These are phyloP conservation scores for Claviceps maximensis DNA, from an alignment of 2,329 filamentous ascomycete genomes.

Conservation along the genomic window DNA sequence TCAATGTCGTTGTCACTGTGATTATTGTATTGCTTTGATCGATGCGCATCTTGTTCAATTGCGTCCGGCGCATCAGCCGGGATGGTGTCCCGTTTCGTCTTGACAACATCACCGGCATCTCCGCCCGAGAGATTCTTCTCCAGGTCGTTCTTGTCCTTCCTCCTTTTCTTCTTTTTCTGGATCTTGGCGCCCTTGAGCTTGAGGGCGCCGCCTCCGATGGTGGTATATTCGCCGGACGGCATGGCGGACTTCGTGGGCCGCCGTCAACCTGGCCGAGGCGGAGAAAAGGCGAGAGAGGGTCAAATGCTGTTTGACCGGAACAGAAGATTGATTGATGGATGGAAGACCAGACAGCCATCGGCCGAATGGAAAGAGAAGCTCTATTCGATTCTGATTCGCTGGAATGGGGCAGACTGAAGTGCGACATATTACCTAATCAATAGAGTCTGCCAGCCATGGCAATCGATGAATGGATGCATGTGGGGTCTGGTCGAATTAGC, in stretches of 20 bases:
- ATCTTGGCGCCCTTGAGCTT: constrained; percentile 71
- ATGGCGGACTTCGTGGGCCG: constrained; percentile 29
- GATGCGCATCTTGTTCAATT: constrained; percentile 14
- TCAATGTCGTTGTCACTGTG: not conserved
- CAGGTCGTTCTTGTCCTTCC: constrained; percentile 28
- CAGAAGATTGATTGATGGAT: too few species aligned
- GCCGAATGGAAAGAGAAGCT: not conserved
- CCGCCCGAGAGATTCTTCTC: constrained; percentile 32
- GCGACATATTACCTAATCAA: not conserved
- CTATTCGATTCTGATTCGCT: not conserved
- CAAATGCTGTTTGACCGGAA: not conserved
- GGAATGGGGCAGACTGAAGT: not conserved
- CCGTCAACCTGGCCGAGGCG: too few species aligned
- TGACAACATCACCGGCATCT: constrained; percentile 8
- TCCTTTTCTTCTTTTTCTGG: constrained; percentile 53
- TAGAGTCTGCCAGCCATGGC: not conserved
- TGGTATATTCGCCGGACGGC: constrained; percentile 63
- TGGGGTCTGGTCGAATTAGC: not conserved
- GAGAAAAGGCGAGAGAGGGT: too few species aligned
- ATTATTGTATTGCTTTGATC: constrained; percentile 17
- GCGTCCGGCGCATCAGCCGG: constrained; percentile 11
- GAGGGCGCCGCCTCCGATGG: constrained; percentile 56
- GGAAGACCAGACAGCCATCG: not conserved
- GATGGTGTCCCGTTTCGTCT: not conserved
- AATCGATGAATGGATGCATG: not conserved